These are phyloP conservation scores for Conidiobolus incongruus DNA, from an alignment of 371 early-diverging fungal species.

Conservation along the genomic window DNA sequence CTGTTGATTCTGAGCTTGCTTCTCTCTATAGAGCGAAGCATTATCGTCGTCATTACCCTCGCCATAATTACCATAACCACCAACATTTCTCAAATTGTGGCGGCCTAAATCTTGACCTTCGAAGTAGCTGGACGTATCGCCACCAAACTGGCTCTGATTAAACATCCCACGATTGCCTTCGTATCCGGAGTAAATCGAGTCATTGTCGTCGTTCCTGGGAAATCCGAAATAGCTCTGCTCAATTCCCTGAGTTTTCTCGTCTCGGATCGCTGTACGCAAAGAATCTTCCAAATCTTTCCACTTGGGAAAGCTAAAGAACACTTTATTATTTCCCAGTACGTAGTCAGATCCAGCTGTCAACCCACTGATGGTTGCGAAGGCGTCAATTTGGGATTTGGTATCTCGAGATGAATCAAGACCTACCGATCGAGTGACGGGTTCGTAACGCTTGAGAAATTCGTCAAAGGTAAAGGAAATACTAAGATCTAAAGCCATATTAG, in stretches of 20 bases:
- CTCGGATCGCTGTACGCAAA: slow-evolving; percentile 43
- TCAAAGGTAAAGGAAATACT: slow-evolving; percentile 29
- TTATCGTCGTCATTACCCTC: too few relatives aligned
- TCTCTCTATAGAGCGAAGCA: too few relatives aligned
- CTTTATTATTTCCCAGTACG: slow-evolving; percentile 24
- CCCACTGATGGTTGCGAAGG: slow-evolving; percentile 18
- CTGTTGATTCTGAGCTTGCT: too few relatives aligned
- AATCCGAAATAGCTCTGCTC: slow-evolving; percentile 19
- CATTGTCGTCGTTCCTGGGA: too few relatives aligned
- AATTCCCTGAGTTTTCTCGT: slow-evolving; percentile 24
- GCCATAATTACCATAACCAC: too few relatives aligned
- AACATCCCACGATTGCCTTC: background rate
- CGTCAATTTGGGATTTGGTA: slow-evolving; percentile 15
- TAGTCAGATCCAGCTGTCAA: slow-evolving; percentile 9
- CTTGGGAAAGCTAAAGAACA: slow-evolving; percentile 39
- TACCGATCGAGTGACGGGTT: slow-evolving; percentile 9
- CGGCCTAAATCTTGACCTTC: too few relatives aligned
- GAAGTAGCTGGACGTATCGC: too few relatives aligned
- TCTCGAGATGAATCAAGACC: slow-evolving; percentile 14
- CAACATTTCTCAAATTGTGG: too few relatives aligned
- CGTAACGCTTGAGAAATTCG: slow-evolving; percentile 39
- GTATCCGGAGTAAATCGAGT: slow-evolving; percentile 6
- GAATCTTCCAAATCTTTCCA: slow-evolving; percentile 62
- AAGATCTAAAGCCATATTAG: slow-evolving; percentile 25
- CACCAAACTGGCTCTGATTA: too few relatives aligned